Percentiles rank a stretch among this genome's conserved stretches.
Evolutionary conservation across 2,329 filamentous ascomycete genomes (phyloP).

Genomic region (Onygenales sp.): DNA sequence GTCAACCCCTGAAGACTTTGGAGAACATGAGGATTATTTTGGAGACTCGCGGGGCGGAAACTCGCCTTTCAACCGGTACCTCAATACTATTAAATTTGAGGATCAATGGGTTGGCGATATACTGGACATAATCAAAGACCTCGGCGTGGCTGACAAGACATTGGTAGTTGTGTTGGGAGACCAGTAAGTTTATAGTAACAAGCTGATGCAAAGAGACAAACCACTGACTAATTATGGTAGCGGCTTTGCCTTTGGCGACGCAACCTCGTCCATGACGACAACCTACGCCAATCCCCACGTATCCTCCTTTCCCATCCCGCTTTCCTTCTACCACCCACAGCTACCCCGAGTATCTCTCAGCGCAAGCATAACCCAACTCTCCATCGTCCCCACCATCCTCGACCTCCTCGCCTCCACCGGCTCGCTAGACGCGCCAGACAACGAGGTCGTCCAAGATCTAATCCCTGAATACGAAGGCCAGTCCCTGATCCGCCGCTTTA

Average conservation of each 20-base stretch:
- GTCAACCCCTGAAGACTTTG: constrained; percentile 24
- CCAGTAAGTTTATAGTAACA: constrained; percentile 12
- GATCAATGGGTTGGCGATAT: constrained; percentile 32
- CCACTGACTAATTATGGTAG: too few relatives aligned
- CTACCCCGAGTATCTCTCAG: constrained; percentile 33
- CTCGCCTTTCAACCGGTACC: constrained; percentile 31
- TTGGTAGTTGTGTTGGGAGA: constrained; percentile 40
- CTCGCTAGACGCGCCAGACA: constrained; percentile 27
- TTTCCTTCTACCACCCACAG: constrained; percentile 35
- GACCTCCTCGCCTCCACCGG: constrained; percentile 34
- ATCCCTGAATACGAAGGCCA: constrained; percentile 40
- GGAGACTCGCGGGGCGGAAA: constrained; percentile 17
- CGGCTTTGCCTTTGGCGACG: constrained; percentile 31
- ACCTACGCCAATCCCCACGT: constrained; percentile 38
- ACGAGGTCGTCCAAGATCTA: constrained; percentile 27
- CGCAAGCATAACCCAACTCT: constrained; percentile 31
- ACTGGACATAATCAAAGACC: constrained; percentile 33
- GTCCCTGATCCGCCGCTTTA: constrained; percentile 35
- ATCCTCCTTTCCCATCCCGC: constrained; percentile 35
- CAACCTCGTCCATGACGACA: constrained; percentile 29
- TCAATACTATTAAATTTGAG: constrained; percentile 33
- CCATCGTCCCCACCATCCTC: constrained; percentile 38
- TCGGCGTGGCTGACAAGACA: constrained; percentile 36
- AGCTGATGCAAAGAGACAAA: too few relatives aligned
- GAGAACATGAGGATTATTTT: constrained; percentile 15